Evolutionary conservation across 129 eudicot genomes (phyloP), one percentile per base, ranked within the genome.

Genomic region (Pseudognaphalium luteoalbum): DNA sequence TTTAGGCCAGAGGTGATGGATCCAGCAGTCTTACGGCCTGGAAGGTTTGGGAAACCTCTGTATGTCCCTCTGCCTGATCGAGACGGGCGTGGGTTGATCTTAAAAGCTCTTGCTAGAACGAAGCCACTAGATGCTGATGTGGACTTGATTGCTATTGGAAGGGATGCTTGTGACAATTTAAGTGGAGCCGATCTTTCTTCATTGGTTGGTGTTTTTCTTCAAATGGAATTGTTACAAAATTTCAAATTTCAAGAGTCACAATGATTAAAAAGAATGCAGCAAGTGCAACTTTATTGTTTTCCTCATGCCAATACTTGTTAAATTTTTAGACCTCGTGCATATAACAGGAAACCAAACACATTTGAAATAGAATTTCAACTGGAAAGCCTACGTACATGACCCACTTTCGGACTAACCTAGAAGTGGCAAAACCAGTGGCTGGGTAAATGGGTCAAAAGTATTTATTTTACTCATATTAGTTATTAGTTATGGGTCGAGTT

Each of bases 161-260:
- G 59, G 33, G 68, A 72, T 21, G 84, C 83, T 72, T 94, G 98
- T 82, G 81, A 85, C 51, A 79, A 86, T 47, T 75, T 94, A 28
- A 91, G 97, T 74, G 98, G 98, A 33, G 98, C 97, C 37, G 97
- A 94, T 81, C 98, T 91, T 70, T 77, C 84, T 66, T 79, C 88
- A 30, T 75, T 94, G 88, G 99, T 94, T 68, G 12, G 90, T 80
- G 25, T 47, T 15, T 61, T 70, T 28, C 10, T 35, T 21, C 11
- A 0, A 25, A 8, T 76, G 9, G 6, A 1, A 52, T 4, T 25
- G 16, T 12, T 63, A 47, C 51, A 42, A 42, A 42, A 25, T 25
- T 25, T 42, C 15, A 42, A 42, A 42, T 17, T 34, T 34, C 14
- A 21, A 70, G 32, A 15, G 17, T 44, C 15, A 4, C 21, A 22